These are phyloP conservation scores for Aurinia saxatilis DNA, from an alignment of 345 rosid genomes.

Conservation along the genomic window DNA sequence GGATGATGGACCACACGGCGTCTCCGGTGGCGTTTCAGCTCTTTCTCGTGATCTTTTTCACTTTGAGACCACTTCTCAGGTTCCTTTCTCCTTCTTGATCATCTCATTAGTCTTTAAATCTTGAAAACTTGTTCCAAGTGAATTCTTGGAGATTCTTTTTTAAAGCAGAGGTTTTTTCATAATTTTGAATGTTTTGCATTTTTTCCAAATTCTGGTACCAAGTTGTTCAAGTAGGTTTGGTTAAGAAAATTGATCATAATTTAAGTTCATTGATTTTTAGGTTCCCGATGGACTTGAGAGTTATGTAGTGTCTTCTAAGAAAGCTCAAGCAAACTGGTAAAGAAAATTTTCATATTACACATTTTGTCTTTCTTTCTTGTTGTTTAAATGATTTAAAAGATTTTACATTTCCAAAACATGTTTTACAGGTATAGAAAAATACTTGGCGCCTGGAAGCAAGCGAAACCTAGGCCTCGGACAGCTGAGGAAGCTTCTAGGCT, in stretches of 20 bases:
- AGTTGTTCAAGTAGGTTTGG: no score
- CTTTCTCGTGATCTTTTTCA: slow-evolving; percentile 63
- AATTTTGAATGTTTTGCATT: no score
- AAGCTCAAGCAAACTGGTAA: slow-evolving; percentile 93
- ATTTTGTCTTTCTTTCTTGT: not conserved
- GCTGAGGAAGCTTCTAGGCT: slow-evolving; percentile 67
- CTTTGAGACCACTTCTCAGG: slow-evolving; percentile 82
- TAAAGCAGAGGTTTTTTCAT: not conserved
- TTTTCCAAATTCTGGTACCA: no score
- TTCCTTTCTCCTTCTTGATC: not conserved
- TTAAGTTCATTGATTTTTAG: slow-evolving; percentile 17
- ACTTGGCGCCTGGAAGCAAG: slow-evolving; percentile 69
- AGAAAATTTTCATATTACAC: not conserved
- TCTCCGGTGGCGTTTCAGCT: slow-evolving; percentile 63
- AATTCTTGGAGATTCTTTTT: not conserved
- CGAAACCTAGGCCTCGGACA: slow-evolving; percentile 62
- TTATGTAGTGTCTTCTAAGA: slow-evolving; percentile 68
- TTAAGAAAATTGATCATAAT: not conserved
- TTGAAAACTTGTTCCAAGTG: not conserved
- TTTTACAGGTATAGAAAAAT: slow-evolving; percentile 75
- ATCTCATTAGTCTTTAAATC: not conserved
- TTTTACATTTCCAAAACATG: slow-evolving; percentile 5
- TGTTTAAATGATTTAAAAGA: not conserved
- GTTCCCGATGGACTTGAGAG: slow-evolving; percentile 67
- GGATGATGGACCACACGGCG: slow-evolving; percentile 43